A percentile compares a stretch with the other conserved stretches of the same genome.
Evolutionary conservation across 139 green algal genomes (phyloP).

Genomic region (Coelastrella sp.): DNA sequence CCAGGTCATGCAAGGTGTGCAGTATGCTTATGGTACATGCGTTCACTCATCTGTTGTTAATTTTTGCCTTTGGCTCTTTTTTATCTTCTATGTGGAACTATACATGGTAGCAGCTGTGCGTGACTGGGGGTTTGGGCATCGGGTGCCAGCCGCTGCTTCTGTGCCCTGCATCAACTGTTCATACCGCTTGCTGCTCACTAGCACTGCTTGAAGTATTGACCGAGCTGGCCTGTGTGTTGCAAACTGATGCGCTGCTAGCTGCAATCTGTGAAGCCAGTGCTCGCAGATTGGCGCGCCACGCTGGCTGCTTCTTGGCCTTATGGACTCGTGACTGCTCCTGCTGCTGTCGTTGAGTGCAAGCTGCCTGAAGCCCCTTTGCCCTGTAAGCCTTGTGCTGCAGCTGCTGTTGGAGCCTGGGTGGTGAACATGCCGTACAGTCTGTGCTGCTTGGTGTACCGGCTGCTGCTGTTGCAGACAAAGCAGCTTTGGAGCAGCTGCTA

Average conservation of each 20-base stretch:
- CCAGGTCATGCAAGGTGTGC: conserved; percentile 7
- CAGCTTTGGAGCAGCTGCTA: background rate
- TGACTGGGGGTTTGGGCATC: too few species aligned
- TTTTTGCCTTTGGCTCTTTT: background rate
- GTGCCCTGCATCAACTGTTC: too few species aligned
- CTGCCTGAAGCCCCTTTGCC: background rate
- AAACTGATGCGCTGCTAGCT: background rate
- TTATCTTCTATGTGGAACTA: too few species aligned
- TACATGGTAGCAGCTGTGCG: too few species aligned
- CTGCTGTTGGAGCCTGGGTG: background rate
- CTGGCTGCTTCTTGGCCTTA: background rate
- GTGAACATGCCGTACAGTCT: background rate
- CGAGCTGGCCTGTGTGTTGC: background rate
- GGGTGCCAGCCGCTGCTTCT: too few species aligned
- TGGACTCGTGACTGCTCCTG: background rate
- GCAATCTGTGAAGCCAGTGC: background rate
- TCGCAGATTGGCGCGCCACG: background rate
- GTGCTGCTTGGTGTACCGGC: background rate
- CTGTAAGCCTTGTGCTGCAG: background rate
- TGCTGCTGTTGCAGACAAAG: background rate
- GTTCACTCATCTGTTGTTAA: background rate
- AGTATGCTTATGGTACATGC: background rate
- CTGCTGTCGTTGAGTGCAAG: background rate
- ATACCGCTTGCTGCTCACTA: background rate
- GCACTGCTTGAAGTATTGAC: background rate